Base-by-base conservation (phyloP, 1,139 yeast genomes). In the Saccharomycopsis hybrid region DNA sequence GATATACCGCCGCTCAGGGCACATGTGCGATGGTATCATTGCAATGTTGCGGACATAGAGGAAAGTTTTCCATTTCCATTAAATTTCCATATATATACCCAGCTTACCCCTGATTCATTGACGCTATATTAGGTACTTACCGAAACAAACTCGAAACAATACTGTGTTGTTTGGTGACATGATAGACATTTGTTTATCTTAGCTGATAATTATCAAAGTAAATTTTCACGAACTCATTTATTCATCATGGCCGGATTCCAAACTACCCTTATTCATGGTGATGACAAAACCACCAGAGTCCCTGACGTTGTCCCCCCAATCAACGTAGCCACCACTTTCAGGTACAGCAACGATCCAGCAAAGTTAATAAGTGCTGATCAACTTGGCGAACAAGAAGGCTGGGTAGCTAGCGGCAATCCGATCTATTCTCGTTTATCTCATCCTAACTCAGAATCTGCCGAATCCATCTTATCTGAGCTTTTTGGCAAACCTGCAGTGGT, bases 261-360 rank as follows among this genome's bases (percentile, higher is more conserved):
- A 4, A 81, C 88, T 3, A 62, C 63, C 9, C 62, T 78, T 7
- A 73, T 85, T 48, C 94, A 85, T 59, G 83, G 77, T 0, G 90
- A 83, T 52, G 84, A 82, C 58, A 60, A 59, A 4, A 33, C 37
- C 27, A 51, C 53, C 39, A 61, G 74, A 51, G 73, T 69, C 27
- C 57, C 67, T 1, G 74, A 70, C 53, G 66, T 70, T 42, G 72
- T 42, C 0, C 82, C 95, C 3, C 95, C 97, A 27, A 81, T 90
- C 52, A 86, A 85, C 57, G 81, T 87, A 4, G 67, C 95, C 2
- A 85, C 97, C 4, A 90, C 95, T 0, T 89, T 70, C 64, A 72
- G 77, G 47, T 89, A 89, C 64, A 67, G 76, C 28, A 62, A 71
- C 2, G 75, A 86, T 56, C 89, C 92, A 0, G 69, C 65, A 0